Conservation (phyloP, 345 rosid genomes). For the Pistacia integerrima region DNA sequence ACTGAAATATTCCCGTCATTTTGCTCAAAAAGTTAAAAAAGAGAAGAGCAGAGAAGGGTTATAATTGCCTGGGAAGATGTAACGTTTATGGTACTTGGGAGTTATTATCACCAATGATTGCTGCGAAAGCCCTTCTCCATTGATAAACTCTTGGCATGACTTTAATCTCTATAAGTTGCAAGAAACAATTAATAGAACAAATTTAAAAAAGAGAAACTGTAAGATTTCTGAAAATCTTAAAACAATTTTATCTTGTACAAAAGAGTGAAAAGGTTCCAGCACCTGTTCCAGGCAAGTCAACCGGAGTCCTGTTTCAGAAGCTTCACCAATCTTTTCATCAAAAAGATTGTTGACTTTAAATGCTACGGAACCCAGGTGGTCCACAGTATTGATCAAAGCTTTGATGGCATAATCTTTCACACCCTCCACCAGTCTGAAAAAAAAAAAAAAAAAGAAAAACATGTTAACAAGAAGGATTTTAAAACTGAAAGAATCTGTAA, state of each 20-base stretch:
- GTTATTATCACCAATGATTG: constrained; percentile 46
- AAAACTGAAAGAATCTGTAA: too few species aligned
- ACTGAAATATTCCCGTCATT: not conserved
- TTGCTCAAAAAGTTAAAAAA: not conserved
- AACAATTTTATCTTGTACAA: not conserved
- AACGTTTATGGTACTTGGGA: constrained; percentile 61
- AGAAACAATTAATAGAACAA: not conserved
- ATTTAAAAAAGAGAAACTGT: not conserved
- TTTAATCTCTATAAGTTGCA: constrained; percentile 44
- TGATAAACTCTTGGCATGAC: constrained; percentile 53
- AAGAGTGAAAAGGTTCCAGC: not conserved
- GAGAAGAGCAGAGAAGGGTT: not conserved
- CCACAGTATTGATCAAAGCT: constrained; percentile 77
- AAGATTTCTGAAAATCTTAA: not conserved
- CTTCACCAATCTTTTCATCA: constrained; percentile 50
- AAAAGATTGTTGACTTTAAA: constrained; percentile 55
- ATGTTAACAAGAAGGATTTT: not conserved
- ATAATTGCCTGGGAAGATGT: constrained; percentile 68
- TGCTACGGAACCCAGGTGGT: constrained; percentile 88
- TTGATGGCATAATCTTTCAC: constrained; percentile 72
- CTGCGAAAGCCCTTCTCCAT: constrained; percentile 51
- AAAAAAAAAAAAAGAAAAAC: not conserved
- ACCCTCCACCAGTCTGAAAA: constrained; percentile 56
- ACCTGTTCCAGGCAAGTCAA: constrained; percentile 73
- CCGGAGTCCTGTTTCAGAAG: constrained; percentile 50